A percentile compares a stretch with the other conserved stretches of the same genome.
These are phyloP conservation scores for Aspergillus quadrilineatus DNA, from an alignment of 2,329 filamentous ascomycete genomes.

Conservation along the genomic window DNA sequence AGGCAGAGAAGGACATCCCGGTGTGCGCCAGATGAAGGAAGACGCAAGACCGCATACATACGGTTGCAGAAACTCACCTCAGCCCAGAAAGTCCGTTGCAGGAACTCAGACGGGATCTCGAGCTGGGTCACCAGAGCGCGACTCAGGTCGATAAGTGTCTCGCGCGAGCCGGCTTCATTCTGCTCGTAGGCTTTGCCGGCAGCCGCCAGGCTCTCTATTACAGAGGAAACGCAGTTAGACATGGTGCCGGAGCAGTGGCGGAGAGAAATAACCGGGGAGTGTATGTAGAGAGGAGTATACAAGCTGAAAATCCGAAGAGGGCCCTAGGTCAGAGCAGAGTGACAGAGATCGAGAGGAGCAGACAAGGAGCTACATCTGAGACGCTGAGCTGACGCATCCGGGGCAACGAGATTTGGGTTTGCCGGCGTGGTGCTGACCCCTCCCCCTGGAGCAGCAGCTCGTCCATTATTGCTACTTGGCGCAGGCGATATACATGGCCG, in stretches of 20 bases:
- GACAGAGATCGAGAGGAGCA: too few relatives aligned
- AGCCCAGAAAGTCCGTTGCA: slow-evolving; percentile 40
- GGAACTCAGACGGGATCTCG: slow-evolving; percentile 40
- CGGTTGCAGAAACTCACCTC: slow-evolving; percentile 28
- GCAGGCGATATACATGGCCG: too few relatives aligned
- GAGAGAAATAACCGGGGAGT: too few relatives aligned
- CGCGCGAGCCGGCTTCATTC: slow-evolving; percentile 36
- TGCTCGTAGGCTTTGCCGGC: slow-evolving; percentile 33
- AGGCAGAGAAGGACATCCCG: neutral
- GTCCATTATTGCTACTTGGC: too few relatives aligned
- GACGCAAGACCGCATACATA: neutral
- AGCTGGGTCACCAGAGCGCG: slow-evolving; percentile 35
- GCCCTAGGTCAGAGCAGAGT: too few relatives aligned
- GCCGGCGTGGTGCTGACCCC: too few relatives aligned
- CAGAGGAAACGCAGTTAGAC: slow-evolving; percentile 1
- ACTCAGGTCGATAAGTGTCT: slow-evolving; percentile 39
- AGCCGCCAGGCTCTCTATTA: slow-evolving; percentile 18
- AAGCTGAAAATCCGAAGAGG: too few relatives aligned
- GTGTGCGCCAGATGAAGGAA: neutral
- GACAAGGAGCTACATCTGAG: too few relatives aligned
- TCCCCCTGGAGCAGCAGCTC: too few relatives aligned
- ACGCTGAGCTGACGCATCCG: too few relatives aligned
- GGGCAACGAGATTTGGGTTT: too few relatives aligned
- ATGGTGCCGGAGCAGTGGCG: neutral
- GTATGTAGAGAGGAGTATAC: too few relatives aligned